Evolutionary conservation across 2,329 filamentous ascomycete species (phyloP).

Genomic region (Calonectria pseudoturangicola): DNA sequence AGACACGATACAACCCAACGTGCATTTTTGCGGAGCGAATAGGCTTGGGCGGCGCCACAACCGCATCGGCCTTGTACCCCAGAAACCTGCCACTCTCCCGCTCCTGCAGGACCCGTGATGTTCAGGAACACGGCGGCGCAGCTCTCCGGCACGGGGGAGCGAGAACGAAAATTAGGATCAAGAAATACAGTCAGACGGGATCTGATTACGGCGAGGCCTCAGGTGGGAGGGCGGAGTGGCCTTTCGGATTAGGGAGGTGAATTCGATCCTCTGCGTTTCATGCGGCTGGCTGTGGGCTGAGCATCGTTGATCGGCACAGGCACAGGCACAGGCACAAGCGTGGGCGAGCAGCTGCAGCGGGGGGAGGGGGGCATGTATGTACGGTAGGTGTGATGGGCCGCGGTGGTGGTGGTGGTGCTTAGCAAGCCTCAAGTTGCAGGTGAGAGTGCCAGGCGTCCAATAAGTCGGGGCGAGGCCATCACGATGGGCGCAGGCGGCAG

Average conservation of each 20-base stretch:
- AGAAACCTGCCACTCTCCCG: conserved; percentile 17
- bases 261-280: neutral
- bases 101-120: conserved; percentile 7
- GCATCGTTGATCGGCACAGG: conserved; percentile 3
- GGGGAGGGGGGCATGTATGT: neutral
- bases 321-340: neutral
- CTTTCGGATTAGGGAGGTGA: conserved; percentile 20
- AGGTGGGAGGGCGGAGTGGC: conserved; percentile 2
- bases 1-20: conserved; percentile 13
- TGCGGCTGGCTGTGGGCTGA: conserved; percentile 24
- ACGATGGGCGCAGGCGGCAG: neutral
- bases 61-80: conserved; percentile 8
- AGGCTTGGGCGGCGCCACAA: conserved; percentile 5
- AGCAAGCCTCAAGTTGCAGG: neutral
- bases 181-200: neutral
- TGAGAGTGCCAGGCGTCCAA: conserved; percentile 1
- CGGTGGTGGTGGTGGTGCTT: neutral
- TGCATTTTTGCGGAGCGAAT: conserved; percentile 12
- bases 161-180: neutral
- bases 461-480: neutral
- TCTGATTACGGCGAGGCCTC: neutral
- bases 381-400: neutral
- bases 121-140: conserved; percentile 14
- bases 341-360: neutral
- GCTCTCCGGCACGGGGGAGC: neutral